Evolutionary conservation across 2,329 filamentous ascomycete species (phyloP).

Genomic region (Pseudogymnoascus sp.): DNA sequence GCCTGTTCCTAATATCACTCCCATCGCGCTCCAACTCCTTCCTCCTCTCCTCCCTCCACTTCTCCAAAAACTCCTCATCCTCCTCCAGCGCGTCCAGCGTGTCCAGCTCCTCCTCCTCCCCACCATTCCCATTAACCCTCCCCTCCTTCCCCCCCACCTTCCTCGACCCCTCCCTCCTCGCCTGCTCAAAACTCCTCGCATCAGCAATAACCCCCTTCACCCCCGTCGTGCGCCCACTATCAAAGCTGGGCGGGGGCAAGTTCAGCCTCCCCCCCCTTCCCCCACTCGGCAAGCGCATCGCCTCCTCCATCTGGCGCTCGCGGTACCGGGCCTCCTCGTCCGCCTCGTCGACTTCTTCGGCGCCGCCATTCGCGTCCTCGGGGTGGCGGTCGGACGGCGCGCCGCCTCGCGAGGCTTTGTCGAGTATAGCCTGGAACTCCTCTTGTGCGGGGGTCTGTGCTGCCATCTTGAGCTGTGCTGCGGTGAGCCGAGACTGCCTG

Average conservation of each 20-base stretch:
- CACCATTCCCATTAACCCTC: slow-evolving; percentile 29
- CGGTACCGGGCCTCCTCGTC: slow-evolving; percentile 37
- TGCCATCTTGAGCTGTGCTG: slow-evolving; percentile 27
- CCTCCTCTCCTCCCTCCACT: slow-evolving; percentile 77
- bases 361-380: slow-evolving; percentile 48
- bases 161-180: slow-evolving; percentile 34
- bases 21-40: slow-evolving; percentile 64
- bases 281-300: slow-evolving; percentile 58
- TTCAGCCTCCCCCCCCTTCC: slow-evolving; percentile 57
- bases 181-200: slow-evolving; percentile 66
- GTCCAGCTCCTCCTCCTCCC: slow-evolving; percentile 36
- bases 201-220: slow-evolving; percentile 85
- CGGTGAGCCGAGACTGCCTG: slow-evolving; percentile 25
- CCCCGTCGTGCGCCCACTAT: slow-evolving; percentile 65
- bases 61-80: slow-evolving; percentile 76
- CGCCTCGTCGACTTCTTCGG: slow-evolving; percentile 47
- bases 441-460: slow-evolving; percentile 52
- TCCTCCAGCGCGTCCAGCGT: slow-evolving; percentile 34
- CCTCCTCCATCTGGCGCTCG: slow-evolving; percentile 46
- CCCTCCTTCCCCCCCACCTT: slow-evolving; percentile 36
- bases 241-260: slow-evolving; percentile 55
- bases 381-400: slow-evolving; percentile 37
- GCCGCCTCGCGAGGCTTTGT: slow-evolving; percentile 39
- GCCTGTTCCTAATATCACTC: slow-evolving; percentile 51
- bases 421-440: slow-evolving; percentile 57